These are phyloP conservation scores for Acanthamoeba castellanii DNA, from an alignment of 208 protist genomes.

Conservation along the genomic window DNA sequence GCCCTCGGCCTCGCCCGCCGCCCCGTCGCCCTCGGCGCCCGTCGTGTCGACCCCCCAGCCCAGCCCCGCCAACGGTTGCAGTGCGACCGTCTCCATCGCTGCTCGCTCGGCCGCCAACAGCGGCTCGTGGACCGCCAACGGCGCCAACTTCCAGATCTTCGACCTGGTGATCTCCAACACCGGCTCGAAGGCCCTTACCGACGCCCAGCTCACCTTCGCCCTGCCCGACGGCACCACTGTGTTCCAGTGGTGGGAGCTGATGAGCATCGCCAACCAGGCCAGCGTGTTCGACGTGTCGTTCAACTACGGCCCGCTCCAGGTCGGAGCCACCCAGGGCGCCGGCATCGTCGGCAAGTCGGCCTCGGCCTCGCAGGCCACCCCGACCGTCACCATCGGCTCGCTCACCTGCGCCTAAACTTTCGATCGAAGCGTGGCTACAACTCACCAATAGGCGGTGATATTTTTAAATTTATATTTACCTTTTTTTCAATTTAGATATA, in stretches of 20 bases:
- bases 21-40: neutral
- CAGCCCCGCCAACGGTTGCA: neutral
- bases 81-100: neutral
- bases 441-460: too few species aligned
- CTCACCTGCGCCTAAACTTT: neutral
- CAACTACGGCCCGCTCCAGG: too few species aligned
- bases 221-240: neutral
- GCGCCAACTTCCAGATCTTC: neutral
- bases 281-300: neutral
- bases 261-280: neutral
- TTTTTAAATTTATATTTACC: too few species aligned
- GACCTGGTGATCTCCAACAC: conserved; percentile 4
- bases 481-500: too few species aligned
- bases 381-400: conserved; percentile 8
- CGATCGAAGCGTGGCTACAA: too few species aligned
- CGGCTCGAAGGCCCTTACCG: neutral
- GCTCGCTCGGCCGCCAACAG: neutral
- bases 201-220: neutral
- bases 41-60: conserved; percentile 9
- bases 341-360: conserved; percentile 10
- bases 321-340: neutral
- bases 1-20: neutral
- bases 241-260: conserved; percentile 17
- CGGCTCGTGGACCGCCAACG: neutral
- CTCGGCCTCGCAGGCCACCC: neutral